Percentiles rank a stretch among this genome's conserved stretches.
Conservation (phyloP, 2,329 filamentous ascomycete genomes). For the Verticillium isaacii region DNA sequence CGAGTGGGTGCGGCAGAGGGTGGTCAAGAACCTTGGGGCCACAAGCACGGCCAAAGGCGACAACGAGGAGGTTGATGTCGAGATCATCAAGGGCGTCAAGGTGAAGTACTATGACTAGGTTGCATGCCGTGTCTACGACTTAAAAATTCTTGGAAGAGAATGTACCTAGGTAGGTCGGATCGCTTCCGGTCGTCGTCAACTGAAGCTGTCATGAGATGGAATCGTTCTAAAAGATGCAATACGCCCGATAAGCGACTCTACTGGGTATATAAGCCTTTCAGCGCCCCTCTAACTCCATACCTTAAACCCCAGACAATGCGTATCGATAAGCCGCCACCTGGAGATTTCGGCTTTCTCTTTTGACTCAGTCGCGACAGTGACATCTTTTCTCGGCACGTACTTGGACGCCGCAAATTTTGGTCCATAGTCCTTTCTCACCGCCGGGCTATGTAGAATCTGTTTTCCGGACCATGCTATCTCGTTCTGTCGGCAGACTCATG, state of each 20-base stretch:
- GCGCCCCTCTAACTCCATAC: no score
- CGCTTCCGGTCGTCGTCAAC: no score
- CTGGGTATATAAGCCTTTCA: no score
- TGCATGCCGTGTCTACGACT: no score
- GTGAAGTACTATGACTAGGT: constrained; percentile 9
- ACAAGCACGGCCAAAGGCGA: constrained; percentile 8
- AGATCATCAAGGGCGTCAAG: constrained; percentile 11
- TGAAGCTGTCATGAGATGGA: no score
- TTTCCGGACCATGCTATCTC: constrained; percentile 23
- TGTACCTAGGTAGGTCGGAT: no score
- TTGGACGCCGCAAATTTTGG: not conserved
- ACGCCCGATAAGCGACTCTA: no score
- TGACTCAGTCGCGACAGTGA: not conserved
- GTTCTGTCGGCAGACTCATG: constrained; percentile 48
- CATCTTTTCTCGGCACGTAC: not conserved
- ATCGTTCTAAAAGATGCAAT: no score
- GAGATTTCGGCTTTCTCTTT: not conserved
- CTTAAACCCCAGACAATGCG: not conserved
- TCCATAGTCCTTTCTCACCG: not conserved
- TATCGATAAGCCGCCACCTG: not conserved
- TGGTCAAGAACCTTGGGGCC: constrained; percentile 16
- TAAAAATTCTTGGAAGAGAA: no score
- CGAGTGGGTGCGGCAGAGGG: constrained; percentile 22
- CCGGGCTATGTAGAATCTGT: constrained; percentile 2
- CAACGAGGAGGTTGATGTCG: constrained; percentile 9